Base-by-base conservation (phyloP, 495 filamentous ascomycete species). In the Mycothermus thermophilus region DNA sequence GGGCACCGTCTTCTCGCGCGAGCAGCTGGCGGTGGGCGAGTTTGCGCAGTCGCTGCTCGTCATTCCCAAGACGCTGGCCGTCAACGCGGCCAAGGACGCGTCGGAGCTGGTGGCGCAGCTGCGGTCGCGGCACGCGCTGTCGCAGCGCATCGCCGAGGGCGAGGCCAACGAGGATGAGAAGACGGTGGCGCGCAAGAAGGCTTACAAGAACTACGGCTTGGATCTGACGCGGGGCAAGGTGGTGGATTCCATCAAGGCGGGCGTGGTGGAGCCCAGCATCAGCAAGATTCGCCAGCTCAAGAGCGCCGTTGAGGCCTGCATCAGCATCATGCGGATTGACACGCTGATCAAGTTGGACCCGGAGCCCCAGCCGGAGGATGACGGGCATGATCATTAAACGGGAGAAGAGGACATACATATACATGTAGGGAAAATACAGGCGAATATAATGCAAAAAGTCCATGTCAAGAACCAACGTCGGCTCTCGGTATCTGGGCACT, bases 311-410 rank as follows among this genome's bases (percentile, higher is more conserved):
- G 90, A 99, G 66, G 90, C 90, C 39, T 96, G 92, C 60, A 94
- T 99, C 62, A 79, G 86, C 51, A 94, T 99, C 55, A 95, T 99
- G 92, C 76, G 90, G 50, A 99, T 99, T 52, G 90, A 99, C 67
- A 99, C 90, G 42, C 71, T 99, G 63, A 96, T 99, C 59, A 93
- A 93, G 66, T 62, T 99, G 61, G 90, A 99, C 72, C 85, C 84
- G 35, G 86, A 93, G 67, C 68, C 77, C 66, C 69, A 73, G 50
- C 70, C 67, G 10, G 72, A 79, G 59, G 83, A 93, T 50, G 80
- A 83, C 57, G 77, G 74, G 14, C 77, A 83, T 58, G 77, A 73
- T 29, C 77, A 83, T 63, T 75, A 59, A 30, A 48, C 21, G 29
- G 34, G n/a, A n/a, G n/a, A n/a, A 30, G 6, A 29, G 16, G 20